These are phyloP conservation scores for Scedosporium boydii DNA, from an alignment of 2,329 filamentous ascomycete genomes.

Conservation along the genomic window DNA sequence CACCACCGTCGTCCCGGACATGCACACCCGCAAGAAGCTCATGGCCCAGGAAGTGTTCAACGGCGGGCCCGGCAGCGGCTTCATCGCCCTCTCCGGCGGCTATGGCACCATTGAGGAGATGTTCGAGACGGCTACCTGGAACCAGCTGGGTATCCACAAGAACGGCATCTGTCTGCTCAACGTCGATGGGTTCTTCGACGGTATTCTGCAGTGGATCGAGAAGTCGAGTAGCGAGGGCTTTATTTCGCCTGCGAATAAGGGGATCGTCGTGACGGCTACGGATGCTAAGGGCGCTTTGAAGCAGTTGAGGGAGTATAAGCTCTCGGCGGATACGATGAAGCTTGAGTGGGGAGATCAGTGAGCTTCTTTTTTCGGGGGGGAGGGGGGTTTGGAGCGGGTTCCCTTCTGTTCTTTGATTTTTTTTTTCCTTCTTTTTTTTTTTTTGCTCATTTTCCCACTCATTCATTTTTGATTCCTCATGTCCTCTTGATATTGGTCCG, in stretches of 20 bases:
- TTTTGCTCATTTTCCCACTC: neutral
- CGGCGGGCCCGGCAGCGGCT: slow-evolving; percentile 75
- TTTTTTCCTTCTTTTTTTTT: slow-evolving; percentile 1
- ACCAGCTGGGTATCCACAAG: slow-evolving; percentile 87
- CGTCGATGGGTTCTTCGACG: slow-evolving; percentile 86
- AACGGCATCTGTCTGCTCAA: slow-evolving; percentile 75
- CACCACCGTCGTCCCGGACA: slow-evolving; percentile 84
- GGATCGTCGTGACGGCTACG: slow-evolving; percentile 70
- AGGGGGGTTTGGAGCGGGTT: neutral
- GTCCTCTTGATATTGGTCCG: neutral
- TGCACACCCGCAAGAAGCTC: slow-evolving; percentile 91
- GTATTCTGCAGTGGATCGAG: slow-evolving; percentile 71
- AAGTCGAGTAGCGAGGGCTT: slow-evolving; percentile 70
- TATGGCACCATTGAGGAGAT: slow-evolving; percentile 96
- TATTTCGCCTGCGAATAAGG: slow-evolving; percentile 57
- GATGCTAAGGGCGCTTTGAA: slow-evolving; percentile 63
- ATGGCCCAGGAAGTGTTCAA: slow-evolving; percentile 84
- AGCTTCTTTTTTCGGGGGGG: slow-evolving; percentile 5
- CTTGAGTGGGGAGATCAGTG: slow-evolving; percentile 70
- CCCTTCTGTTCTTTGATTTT: neutral
- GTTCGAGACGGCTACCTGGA: slow-evolving; percentile 87
- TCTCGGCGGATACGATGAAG: slow-evolving; percentile 65
- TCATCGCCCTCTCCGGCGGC: slow-evolving; percentile 79
- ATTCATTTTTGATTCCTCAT: neutral
- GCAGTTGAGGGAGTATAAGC: slow-evolving; percentile 63